phyloP scores from a whole-genome alignment of 345 rosid genomes.

The Camelina neglecta region DNA sequence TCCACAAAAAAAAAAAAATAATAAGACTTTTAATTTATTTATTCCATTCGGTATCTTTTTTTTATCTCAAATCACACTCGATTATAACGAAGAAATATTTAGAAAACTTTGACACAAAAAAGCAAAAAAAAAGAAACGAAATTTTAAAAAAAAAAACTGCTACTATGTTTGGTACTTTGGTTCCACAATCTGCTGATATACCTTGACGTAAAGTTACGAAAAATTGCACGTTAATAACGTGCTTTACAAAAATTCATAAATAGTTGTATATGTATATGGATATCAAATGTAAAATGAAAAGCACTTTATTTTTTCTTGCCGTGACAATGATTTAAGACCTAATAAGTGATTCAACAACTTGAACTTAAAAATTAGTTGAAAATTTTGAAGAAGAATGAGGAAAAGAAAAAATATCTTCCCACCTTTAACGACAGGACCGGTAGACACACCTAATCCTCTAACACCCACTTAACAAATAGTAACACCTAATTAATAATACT shows the following conservation, averaged over 20 bases:
- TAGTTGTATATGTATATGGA: conserved; percentile 5
- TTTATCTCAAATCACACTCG: neutral
- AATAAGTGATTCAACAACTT: conserved; percentile 44
- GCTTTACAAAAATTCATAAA: conserved; percentile 14
- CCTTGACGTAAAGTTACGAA: conserved; percentile 27
- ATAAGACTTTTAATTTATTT: neutral
- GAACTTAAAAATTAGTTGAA: conserved; percentile 35
- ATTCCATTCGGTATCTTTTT: neutral
- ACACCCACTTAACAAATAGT: conserved; percentile 35
- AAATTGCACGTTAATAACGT: conserved; percentile 34
- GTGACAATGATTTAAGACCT: conserved; percentile 40
- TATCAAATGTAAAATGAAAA: conserved; percentile 9
- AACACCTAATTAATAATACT: conserved; percentile 41
- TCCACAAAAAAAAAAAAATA: neutral
- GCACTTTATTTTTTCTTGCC: neutral
- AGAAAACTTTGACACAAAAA: neutral
- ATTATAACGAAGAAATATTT: neutral
- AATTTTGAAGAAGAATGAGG: neutral
- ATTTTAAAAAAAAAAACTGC: neutral
- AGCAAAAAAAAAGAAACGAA: neutral
- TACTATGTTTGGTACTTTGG: conserved; percentile 13
- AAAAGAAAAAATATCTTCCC: conserved; percentile 32
- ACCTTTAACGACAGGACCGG: conserved; percentile 42
- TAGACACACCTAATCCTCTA: conserved; percentile 46
- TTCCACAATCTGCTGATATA: conserved; percentile 15